A percentile compares a stretch with the other conserved stretches of the same genome.
Conservation (phyloP, 2,329 filamentous ascomycete genomes). For the Aspergillus proliferans region DNA sequence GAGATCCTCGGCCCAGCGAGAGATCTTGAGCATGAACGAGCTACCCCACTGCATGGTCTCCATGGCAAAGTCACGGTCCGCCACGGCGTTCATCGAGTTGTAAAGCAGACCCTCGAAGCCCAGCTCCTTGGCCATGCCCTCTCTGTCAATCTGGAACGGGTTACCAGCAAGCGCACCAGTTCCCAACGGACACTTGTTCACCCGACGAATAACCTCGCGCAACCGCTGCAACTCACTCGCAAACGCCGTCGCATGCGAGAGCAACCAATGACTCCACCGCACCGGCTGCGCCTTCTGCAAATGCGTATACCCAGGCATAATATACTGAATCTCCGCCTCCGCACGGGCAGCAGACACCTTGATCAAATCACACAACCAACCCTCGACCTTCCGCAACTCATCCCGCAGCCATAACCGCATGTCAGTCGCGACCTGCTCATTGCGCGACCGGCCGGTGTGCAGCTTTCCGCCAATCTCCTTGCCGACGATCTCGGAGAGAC, state of each 20-base stretch:
- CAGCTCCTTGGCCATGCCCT: constrained; percentile 70
- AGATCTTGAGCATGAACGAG: constrained; percentile 73
- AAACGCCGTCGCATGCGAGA: constrained; percentile 69
- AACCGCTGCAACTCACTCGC: constrained; percentile 69
- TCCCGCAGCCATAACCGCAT: constrained; percentile 86
- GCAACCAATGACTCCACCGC: constrained; percentile 74
- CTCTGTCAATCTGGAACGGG: constrained; percentile 73
- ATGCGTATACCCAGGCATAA: constrained; percentile 89
- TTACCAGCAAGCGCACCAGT: constrained; percentile 76
- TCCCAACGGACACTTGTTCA: constrained; percentile 66
- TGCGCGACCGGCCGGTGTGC: constrained; percentile 79
- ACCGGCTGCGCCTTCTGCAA: constrained; percentile 77
- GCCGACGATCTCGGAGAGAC: constrained; percentile 76
- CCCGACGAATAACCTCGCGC: constrained; percentile 63
- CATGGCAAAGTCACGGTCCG: constrained; percentile 74
- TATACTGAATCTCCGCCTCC: constrained; percentile 64
- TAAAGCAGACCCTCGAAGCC: constrained; percentile 69
- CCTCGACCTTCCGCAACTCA: constrained; percentile 64
- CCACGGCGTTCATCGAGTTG: constrained; percentile 72
- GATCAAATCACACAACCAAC: constrained; percentile 62
- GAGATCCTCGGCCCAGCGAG: constrained; percentile 75
- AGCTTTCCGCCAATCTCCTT: constrained; percentile 81
- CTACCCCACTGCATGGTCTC: constrained; percentile 76
- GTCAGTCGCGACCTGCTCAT: constrained; percentile 84
- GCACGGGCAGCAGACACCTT: constrained; percentile 63